Evolutionary conservation across 208 protist species (phyloP).

Genomic region (Trypanosoma grayi): DNA sequence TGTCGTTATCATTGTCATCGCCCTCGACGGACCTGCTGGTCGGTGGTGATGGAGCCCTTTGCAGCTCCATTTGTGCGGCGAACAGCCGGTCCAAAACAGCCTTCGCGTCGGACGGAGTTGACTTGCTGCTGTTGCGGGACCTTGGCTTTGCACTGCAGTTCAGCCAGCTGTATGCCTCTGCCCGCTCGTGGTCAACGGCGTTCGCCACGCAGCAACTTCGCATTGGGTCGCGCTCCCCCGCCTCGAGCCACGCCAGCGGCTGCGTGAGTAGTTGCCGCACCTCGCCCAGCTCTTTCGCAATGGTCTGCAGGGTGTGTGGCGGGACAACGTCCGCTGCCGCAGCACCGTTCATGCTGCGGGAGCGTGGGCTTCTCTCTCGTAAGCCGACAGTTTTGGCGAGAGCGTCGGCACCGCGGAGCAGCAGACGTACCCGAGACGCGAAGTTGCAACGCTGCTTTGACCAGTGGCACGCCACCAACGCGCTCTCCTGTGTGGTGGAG

Average conservation of each 20-base stretch:
- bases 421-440: constrained; percentile 12
- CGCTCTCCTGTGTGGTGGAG: constrained; percentile 32
- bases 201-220: not conserved
- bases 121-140: not conserved
- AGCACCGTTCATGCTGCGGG: not conserved
- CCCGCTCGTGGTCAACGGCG: not conserved
- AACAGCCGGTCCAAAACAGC: constrained; percentile 7
- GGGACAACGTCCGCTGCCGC: not conserved
- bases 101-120: constrained; percentile 4
- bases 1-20: not conserved
- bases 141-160: not conserved
- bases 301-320: constrained; percentile 21
- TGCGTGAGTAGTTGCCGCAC: constrained; percentile 6
- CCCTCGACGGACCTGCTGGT: not conserved
- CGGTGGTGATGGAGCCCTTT: not conserved
- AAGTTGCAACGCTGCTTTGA: constrained; percentile 37
- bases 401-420: constrained; percentile 29
- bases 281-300: constrained; percentile 33
- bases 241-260: constrained; percentile 16
- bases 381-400: constrained; percentile 7
- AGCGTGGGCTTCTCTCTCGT: not conserved
- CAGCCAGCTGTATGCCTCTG: not conserved
- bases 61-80: not conserved
- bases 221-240: not conserved
- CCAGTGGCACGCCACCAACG: constrained; percentile 55